These are phyloP conservation scores for Trypanosoma brucei DNA, from an alignment of 208 protist genomes.

Conservation along the genomic window DNA sequence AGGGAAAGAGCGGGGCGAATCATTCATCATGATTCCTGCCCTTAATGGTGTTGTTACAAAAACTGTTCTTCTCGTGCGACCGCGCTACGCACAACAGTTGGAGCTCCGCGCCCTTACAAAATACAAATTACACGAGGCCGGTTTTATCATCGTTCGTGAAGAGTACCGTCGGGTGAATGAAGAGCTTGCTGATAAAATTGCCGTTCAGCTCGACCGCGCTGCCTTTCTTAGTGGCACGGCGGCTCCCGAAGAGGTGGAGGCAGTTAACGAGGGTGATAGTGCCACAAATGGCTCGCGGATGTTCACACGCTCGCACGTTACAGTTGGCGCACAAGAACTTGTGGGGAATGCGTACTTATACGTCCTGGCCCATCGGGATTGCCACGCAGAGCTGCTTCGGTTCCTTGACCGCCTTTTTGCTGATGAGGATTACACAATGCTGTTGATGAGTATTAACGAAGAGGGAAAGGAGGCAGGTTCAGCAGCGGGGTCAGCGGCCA, in stretches of 20 bases:
- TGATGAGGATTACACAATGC: slow-evolving; percentile 32
- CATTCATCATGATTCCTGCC: slow-evolving; percentile 19
- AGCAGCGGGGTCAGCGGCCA: neutral
- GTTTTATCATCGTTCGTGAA: slow-evolving; percentile 81
- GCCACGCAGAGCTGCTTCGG: slow-evolving; percentile 43
- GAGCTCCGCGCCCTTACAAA: slow-evolving; percentile 76
- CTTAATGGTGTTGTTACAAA: slow-evolving; percentile 67
- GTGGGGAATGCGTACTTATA: slow-evolving; percentile 70
- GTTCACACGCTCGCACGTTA: slow-evolving; percentile 17
- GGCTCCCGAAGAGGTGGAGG: neutral
- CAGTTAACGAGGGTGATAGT: neutral
- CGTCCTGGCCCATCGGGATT: slow-evolving; percentile 66
- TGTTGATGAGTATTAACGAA: slow-evolving; percentile 9
- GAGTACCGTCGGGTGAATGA: slow-evolving; percentile 74
- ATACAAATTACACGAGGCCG: slow-evolving; percentile 74
- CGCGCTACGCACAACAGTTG: slow-evolving; percentile 41
- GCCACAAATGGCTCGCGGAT: neutral
- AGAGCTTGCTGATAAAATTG: slow-evolving; percentile 65
- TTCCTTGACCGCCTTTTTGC: slow-evolving; percentile 44
- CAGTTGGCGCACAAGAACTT: slow-evolving; percentile 29
- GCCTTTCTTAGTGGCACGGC: slow-evolving; percentile 26
- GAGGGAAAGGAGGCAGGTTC: neutral
- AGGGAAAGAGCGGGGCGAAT: too few species aligned
- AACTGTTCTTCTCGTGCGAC: slow-evolving; percentile 53
- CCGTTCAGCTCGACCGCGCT: slow-evolving; percentile 38